These are phyloP conservation scores for Alliaria petiolata DNA, from an alignment of 345 rosid species.

Conservation along the genomic window DNA sequence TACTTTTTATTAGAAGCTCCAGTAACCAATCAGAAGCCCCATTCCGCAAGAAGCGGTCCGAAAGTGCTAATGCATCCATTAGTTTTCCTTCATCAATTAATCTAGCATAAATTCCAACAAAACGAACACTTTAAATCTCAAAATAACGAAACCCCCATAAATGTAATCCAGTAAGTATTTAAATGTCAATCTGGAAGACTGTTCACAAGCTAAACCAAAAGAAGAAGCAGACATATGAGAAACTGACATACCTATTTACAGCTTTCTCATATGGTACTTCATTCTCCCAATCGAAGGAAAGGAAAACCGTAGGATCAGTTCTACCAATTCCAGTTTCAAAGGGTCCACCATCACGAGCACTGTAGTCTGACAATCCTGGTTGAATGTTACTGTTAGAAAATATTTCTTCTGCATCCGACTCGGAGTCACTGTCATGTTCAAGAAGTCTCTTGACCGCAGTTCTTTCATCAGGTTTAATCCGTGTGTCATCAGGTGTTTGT, in stretches of 20 bases:
- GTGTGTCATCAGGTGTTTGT: constrained; percentile 45
- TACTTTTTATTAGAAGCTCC: constrained; percentile 70
- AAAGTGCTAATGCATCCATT: constrained; percentile 95
- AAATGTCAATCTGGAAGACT: background rate
- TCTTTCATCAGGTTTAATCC: constrained; percentile 52
- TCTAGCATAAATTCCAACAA: constrained; percentile 37
- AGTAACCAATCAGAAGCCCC: constrained; percentile 92
- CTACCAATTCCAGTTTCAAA: constrained; percentile 43
- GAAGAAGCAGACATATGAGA: constrained; percentile 5
- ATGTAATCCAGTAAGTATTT: background rate
- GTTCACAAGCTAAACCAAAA: constrained; percentile 5
- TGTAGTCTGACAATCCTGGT: constrained; percentile 40
- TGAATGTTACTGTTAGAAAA: constrained; percentile 39
- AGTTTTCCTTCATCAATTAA: constrained; percentile 85
- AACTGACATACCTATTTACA: constrained; percentile 57
- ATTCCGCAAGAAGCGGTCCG: constrained; percentile 87
- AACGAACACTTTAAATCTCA: constrained; percentile 11
- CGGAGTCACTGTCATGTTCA: constrained; percentile 70
- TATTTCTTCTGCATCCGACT: constrained; percentile 67
- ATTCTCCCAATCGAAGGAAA: constrained; percentile 90
- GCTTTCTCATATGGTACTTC: constrained; percentile 92
- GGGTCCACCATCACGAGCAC: constrained; percentile 42
- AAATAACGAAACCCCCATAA: background rate
- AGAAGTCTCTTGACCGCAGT: constrained; percentile 69
- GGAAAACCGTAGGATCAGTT: constrained; percentile 64